Conservation (phyloP, 306 rosid species). For the Citrullus amarus region DNA sequence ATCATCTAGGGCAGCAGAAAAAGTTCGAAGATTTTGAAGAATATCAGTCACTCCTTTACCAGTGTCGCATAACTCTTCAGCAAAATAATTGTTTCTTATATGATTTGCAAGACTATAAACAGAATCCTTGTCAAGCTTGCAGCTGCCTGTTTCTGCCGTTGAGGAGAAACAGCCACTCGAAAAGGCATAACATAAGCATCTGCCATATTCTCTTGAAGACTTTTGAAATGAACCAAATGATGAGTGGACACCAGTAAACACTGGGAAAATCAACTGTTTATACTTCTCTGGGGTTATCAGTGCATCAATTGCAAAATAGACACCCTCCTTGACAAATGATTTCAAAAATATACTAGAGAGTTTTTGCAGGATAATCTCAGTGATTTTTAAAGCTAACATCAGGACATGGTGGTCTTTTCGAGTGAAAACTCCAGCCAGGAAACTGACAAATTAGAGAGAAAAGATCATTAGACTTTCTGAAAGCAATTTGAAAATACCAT, state of each 20-base stretch:
- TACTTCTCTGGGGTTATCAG: constrained; percentile 56
- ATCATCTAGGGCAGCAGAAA: constrained; percentile 42
- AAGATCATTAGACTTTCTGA: constrained; percentile 18
- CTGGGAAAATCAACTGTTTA: constrained; percentile 46
- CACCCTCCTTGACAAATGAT: constrained; percentile 87
- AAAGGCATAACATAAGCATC: constrained; percentile 81
- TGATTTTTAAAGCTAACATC: constrained; percentile 57
- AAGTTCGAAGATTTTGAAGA: constrained; percentile 59
- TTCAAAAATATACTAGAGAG: constrained; percentile 53
- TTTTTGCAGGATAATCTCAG: constrained; percentile 72
- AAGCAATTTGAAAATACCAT: constrained; percentile 15
- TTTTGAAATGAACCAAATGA: constrained; percentile 42
- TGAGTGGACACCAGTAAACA: constrained; percentile 33
- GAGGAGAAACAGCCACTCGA: constrained; percentile 34
- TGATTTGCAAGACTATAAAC: constrained; percentile 62
- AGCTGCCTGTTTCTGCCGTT: constrained; percentile 39
- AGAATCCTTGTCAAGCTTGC: constrained; percentile 78
- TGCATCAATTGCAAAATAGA: constrained; percentile 74
- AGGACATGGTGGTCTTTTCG: constrained; percentile 87
- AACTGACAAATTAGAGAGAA: constrained; percentile 41
- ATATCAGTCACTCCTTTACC: constrained; percentile 63
- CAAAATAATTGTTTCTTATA: constrained; percentile 46
- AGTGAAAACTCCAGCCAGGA: constrained; percentile 83
- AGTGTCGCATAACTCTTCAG: constrained; percentile 54
- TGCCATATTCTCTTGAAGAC: constrained; percentile 40